phyloP scores from a whole-genome alignment of 2,329 filamentous ascomycete species.

The Tolypocladium sp. region DNA sequence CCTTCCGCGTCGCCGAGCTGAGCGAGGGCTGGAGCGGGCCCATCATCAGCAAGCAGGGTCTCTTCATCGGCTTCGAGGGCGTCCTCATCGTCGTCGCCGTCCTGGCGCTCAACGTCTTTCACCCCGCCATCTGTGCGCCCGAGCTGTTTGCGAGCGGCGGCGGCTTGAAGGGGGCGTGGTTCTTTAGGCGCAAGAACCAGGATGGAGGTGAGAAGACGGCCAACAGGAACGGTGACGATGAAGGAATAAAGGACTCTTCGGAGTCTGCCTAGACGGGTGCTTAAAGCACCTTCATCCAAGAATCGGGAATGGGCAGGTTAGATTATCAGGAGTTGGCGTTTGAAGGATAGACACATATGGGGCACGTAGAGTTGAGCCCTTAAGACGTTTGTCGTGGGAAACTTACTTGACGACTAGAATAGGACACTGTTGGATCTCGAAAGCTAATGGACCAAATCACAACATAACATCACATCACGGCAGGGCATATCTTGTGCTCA shows the following conservation, averaged over 20 bases:
- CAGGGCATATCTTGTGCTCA: background rate
- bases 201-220: background rate
- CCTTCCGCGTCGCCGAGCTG: constrained; percentile 59
- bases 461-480: background rate
- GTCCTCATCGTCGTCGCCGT: constrained; percentile 40
- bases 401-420: background rate
- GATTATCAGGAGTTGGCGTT: background rate
- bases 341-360: background rate
- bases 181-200: constrained; percentile 4
- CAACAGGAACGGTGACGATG: background rate
- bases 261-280: background rate
- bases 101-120: constrained; percentile 30
- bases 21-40: constrained; percentile 52
- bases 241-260: background rate
- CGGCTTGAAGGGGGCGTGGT: constrained; percentile 16
- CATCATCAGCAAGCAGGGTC: constrained; percentile 43
- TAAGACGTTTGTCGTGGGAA: background rate
- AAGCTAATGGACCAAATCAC: background rate
- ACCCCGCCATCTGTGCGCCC: constrained; percentile 16
- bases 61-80: constrained; percentile 52
- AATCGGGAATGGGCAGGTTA: background rate
- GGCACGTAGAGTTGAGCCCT: background rate
- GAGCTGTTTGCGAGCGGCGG: constrained; percentile 16
- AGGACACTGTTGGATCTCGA: background rate
- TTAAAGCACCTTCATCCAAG: background rate